Percentiles rank a stretch among this genome's conserved stretches.
Evolutionary conservation across 2,329 filamentous ascomycete genomes (phyloP).

Genomic region (Apiospora hydei): DNA sequence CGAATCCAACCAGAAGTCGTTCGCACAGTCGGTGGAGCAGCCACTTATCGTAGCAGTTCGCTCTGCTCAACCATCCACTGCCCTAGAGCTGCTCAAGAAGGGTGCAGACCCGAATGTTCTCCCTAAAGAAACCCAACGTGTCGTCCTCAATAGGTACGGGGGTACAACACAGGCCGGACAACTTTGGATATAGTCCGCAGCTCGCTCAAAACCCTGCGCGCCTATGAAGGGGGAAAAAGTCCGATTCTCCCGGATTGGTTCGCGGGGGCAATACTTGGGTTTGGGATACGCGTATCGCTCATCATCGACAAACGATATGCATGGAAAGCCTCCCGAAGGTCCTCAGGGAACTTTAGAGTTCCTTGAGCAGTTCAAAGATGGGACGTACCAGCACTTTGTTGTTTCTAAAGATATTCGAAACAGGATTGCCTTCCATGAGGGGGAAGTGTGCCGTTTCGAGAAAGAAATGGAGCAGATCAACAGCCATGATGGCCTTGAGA

Average conservation of each 20-base stretch:
- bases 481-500: constrained; percentile 41
- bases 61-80: constrained; percentile 55
- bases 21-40: constrained; percentile 60
- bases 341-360: constrained; percentile 57
- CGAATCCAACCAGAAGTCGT: constrained; percentile 58
- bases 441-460: constrained; percentile 44
- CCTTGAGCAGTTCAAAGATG: constrained; percentile 55
- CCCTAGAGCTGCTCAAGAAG: constrained; percentile 64
- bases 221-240: neutral
- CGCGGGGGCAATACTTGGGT: neutral
- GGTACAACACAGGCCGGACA: constrained; percentile 51
- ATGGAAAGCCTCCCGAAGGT: constrained; percentile 37
- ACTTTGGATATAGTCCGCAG: constrained; percentile 67
- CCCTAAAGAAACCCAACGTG: constrained; percentile 46
- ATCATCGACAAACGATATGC: neutral
- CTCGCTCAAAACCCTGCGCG: constrained; percentile 48
- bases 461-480: constrained; percentile 43
- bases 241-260: neutral
- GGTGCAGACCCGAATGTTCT: constrained; percentile 73
- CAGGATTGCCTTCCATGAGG: constrained; percentile 36
- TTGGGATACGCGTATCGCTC: neutral
- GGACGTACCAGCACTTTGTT: constrained; percentile 68
- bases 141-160: constrained; percentile 44
- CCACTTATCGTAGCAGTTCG: constrained; percentile 70
- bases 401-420: constrained; percentile 48